These are phyloP conservation scores for Gastrolobium bilobum DNA, from an alignment of 306 rosid species.

Conservation along the genomic window DNA sequence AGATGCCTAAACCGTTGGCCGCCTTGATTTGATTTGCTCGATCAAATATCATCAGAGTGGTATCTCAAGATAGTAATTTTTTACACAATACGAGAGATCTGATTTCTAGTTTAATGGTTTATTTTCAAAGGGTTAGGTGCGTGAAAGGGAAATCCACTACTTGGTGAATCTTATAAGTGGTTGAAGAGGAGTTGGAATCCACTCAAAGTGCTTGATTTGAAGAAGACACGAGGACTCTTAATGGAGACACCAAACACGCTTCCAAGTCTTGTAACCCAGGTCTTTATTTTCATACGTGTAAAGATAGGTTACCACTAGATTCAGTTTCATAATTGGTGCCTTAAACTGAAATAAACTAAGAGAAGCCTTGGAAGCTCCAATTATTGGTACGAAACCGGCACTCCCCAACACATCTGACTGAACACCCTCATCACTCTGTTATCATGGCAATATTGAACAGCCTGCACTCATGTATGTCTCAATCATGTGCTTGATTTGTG, in stretches of 20 bases:
- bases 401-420: conserved; percentile 41
- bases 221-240: conserved; percentile 58
- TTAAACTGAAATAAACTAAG: conserved; percentile 54
- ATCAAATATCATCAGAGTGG: conserved; percentile 55
- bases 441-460: conserved; percentile 44
- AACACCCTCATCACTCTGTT: conserved; percentile 26
- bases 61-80: conserved; percentile 52
- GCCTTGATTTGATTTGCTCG: conserved; percentile 69
- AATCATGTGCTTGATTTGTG: conserved; percentile 24
- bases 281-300: conserved; percentile 66
- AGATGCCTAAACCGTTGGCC: conserved; percentile 62
- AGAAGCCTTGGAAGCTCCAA: conserved; percentile 52
- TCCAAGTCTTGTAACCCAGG: conserved; percentile 52
- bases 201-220: conserved; percentile 74
- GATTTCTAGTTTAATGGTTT: conserved; percentile 57
- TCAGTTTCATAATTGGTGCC: conserved; percentile 60
- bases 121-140: conserved; percentile 74
- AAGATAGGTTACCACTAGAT: conserved; percentile 67
- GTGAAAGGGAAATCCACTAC: conserved; percentile 94
- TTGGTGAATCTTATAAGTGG: conserved; percentile 60
- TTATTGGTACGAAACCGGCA: conserved; percentile 58
- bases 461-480: conserved; percentile 40
- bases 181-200: conserved; percentile 99
- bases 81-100: conserved; percentile 46
- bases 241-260: conserved; percentile 66